phyloP scores from a whole-genome alignment of 371 early-diverging fungal genomes.

The Thermomucor indicae-seudaticae region DNA sequence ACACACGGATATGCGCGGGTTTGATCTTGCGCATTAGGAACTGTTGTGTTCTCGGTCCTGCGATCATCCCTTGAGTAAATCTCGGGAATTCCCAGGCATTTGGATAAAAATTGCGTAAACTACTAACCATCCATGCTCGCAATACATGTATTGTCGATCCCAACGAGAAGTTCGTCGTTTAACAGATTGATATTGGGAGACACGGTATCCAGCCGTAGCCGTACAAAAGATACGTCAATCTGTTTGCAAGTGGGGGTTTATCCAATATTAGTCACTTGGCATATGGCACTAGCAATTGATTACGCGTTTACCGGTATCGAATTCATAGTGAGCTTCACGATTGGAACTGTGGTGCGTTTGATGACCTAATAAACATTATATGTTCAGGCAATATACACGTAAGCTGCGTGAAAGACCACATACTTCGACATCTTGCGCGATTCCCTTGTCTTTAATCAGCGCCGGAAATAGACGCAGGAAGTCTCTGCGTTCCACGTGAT shows the following conservation, averaged over 20 bases:
- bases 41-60: slow-evolving; percentile 32
- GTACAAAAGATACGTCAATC: slow-evolving; percentile 44
- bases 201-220: slow-evolving; percentile 10
- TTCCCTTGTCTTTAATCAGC: slow-evolving; percentile 4
- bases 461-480: slow-evolving; percentile 21
- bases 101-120: neutral
- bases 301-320: slow-evolving; percentile 19
- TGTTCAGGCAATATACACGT: neutral
- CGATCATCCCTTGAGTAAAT: neutral
- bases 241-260: too few relatives aligned
- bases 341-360: slow-evolving; percentile 31
- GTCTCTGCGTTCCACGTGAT: slow-evolving; percentile 7
- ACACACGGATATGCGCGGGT: slow-evolving; percentile 9
- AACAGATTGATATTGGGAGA: slow-evolving; percentile 20
- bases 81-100: neutral
- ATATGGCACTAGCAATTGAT: neutral
- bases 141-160: slow-evolving; percentile 19
- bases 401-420: neutral
- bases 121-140: slow-evolving; percentile 40
- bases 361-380: slow-evolving; percentile 13
- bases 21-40: slow-evolving; percentile 18
- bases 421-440: slow-evolving; percentile 27
- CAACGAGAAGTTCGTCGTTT: slow-evolving; percentile 22
- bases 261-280: too few relatives aligned
- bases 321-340: slow-evolving; percentile 33